These are phyloP conservation scores for Magnolia officinalis DNA, from an alignment of 164 flowering plant species.

Conservation along the genomic window DNA sequence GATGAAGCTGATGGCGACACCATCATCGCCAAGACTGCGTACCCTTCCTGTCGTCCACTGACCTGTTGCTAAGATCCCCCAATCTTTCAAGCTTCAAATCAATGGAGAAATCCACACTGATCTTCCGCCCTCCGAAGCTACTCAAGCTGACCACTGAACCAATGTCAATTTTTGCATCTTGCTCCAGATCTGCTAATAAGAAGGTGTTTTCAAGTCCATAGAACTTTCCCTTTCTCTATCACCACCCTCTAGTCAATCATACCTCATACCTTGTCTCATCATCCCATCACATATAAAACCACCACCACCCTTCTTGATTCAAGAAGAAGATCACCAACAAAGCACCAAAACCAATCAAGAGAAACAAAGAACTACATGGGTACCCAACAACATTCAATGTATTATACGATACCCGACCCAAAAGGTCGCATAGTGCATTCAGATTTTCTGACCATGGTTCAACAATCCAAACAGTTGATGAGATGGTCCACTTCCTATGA, in stretches of 20 bases:
- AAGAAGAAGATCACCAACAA: conserved; percentile 7
- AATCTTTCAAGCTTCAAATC: conserved; percentile 64
- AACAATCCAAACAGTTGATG: neutral
- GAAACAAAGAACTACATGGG: neutral
- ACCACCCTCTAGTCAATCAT: neutral
- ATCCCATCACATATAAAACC: conserved; percentile 6
- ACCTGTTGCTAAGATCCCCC: conserved; percentile 28
- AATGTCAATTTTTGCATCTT: conserved; percentile 25
- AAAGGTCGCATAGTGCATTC: neutral
- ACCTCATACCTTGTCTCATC: conserved; percentile 7
- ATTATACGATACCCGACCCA: neutral
- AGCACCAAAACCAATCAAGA: conserved; percentile 11
- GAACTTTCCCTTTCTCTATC: conserved; percentile 7
- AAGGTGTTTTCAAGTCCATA: conserved; percentile 55
- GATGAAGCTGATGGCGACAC: conserved; percentile 34
- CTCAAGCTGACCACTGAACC: conserved; percentile 26
- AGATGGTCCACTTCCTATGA: neutral
- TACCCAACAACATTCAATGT: neutral
- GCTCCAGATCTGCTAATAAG: conserved; percentile 40
- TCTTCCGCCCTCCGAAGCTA: conserved; percentile 19
- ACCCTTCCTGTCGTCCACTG: conserved; percentile 23
- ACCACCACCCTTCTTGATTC: conserved; percentile 5
- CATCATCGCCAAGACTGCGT: conserved; percentile 20
- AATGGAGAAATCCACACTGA: conserved; percentile 34
- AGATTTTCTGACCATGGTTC: neutral